phyloP scores from a whole-genome alignment of 2,329 filamentous ascomycete genomes.

The Westerdykella aurantiaca region DNA sequence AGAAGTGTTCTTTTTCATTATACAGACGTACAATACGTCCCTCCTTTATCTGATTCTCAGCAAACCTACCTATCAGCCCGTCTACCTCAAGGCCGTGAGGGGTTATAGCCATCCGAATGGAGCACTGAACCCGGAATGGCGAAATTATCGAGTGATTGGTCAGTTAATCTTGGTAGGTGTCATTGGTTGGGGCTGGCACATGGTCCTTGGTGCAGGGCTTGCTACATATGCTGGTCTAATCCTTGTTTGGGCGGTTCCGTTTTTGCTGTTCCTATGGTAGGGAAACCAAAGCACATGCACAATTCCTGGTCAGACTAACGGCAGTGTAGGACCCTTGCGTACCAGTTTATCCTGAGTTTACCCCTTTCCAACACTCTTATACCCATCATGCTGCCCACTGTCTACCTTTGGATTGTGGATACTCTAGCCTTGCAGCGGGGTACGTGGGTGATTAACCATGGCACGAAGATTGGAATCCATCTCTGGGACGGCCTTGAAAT shows the following conservation, averaged over 20 bases:
- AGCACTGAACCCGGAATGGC: conserved; percentile 31
- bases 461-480: conserved; percentile 60
- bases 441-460: conserved; percentile 64
- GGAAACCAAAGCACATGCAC: conserved; percentile 1
- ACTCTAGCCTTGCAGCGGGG: conserved; percentile 61
- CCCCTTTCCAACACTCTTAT: conserved; percentile 53
- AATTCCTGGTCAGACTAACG: conserved; percentile 3
- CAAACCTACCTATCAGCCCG: conserved; percentile 56
- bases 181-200: conserved; percentile 43
- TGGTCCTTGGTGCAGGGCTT: conserved; percentile 43
- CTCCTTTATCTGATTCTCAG: conserved; percentile 62
- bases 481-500: conserved; percentile 63
- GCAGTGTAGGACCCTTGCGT: conserved; percentile 49
- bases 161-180: conserved; percentile 45
- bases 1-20: conserved; percentile 71
- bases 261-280: conserved; percentile 58
- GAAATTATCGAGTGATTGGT: conserved; percentile 43
- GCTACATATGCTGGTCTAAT: conserved; percentile 67
- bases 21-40: conserved; percentile 69
- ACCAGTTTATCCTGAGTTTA: conserved; percentile 57
- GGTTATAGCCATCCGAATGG: conserved; percentile 13
- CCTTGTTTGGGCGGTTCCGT: conserved; percentile 61
- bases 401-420: conserved; percentile 69
- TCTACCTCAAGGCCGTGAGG: conserved; percentile 45
- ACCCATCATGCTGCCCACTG: conserved; percentile 58